Conservation (phyloP, 805 yeast genomes). For the Candida sanyiensis region DNA sequence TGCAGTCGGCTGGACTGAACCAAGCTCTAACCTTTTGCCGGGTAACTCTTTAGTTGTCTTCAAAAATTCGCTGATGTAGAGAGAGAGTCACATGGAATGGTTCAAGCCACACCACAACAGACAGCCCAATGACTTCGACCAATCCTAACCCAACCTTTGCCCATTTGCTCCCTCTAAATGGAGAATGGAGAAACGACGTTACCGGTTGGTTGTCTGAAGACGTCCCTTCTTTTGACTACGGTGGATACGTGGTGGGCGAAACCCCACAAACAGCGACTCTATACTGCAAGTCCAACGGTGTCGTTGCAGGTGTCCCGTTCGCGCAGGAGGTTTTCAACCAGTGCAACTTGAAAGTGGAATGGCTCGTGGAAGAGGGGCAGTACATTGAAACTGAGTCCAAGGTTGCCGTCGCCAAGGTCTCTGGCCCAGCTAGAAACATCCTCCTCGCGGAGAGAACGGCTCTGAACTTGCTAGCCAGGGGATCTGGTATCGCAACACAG, state of each 20-base stretch:
- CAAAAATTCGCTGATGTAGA: too few species aligned
- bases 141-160: conserved; percentile 23
- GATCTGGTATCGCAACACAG: conserved; percentile 84
- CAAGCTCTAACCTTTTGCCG: too few species aligned
- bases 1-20: too few species aligned
- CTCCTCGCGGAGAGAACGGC: conserved; percentile 83
- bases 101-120: neutral
- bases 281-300: conserved; percentile 75
- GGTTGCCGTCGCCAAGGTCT: conserved; percentile 68
- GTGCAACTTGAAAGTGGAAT: conserved; percentile 62
- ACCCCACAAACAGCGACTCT: conserved; percentile 65
- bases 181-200: conserved; percentile 77
- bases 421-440: conserved; percentile 75
- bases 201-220: conserved; percentile 78
- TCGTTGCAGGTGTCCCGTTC: conserved; percentile 83
- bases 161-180: conserved; percentile 67
- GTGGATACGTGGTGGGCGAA: conserved; percentile 91
- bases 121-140: conserved; percentile 8
- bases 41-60: neutral
- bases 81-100: too few species aligned
- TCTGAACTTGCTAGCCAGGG: conserved; percentile 71
- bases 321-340: conserved; percentile 79
- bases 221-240: conserved; percentile 89
- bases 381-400: conserved; percentile 51
- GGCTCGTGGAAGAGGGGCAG: conserved; percentile 72